These are phyloP conservation scores for Colletotrichum sp. DNA, from an alignment of 2,329 filamentous ascomycete genomes.

Conservation along the genomic window DNA sequence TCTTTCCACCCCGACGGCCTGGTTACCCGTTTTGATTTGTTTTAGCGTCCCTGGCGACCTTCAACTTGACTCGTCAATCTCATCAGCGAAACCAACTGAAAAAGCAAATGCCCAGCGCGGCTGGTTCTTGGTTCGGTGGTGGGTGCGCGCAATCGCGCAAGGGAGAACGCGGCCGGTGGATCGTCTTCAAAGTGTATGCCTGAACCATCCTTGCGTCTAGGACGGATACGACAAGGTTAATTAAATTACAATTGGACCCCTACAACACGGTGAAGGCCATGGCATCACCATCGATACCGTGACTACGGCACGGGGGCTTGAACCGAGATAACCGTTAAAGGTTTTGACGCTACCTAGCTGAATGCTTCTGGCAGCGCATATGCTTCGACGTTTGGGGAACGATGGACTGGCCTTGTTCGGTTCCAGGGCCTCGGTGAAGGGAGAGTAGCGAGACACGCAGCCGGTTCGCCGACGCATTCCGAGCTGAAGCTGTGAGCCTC, in stretches of 20 bases:
- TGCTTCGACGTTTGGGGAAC: background rate
- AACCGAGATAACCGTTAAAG: background rate
- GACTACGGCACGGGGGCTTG: background rate
- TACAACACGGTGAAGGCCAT: background rate
- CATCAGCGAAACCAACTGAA: background rate
- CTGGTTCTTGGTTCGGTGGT: background rate
- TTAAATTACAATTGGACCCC: background rate
- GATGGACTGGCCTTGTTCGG: background rate
- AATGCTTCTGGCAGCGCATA: background rate
- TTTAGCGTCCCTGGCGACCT: background rate
- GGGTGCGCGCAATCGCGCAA: background rate
- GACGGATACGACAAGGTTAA: background rate
- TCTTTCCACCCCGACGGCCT: background rate
- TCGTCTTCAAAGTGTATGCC: background rate
- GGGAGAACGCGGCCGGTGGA: background rate
- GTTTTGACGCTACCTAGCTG: background rate
- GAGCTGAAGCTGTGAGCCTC: background rate
- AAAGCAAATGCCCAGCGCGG: background rate
- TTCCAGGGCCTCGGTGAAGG: background rate
- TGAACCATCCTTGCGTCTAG: background rate
- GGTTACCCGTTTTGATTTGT: conserved; percentile 13
- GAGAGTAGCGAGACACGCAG: background rate
- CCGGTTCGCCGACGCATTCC: background rate
- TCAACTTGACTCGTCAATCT: background rate
- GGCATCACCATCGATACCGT: background rate